Percentiles rank a stretch among this genome's conserved stretches.
Conservation (phyloP, 352 stramenopile species). For the Globisporangium polare region DNA sequence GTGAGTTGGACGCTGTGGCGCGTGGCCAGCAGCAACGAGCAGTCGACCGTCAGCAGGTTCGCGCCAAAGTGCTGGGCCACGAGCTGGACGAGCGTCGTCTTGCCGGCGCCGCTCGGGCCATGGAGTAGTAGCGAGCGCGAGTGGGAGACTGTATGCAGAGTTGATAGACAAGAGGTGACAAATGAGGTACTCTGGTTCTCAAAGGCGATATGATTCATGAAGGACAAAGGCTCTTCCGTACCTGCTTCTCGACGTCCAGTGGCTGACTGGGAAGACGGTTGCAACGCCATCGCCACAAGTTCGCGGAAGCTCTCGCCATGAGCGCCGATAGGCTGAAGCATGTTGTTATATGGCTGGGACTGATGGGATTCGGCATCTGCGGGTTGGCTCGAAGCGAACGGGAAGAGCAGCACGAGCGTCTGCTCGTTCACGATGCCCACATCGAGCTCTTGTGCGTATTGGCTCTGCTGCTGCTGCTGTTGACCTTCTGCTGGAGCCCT, state of each 20-base stretch:
- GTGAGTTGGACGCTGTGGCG: constrained; percentile 37
- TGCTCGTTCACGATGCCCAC: constrained; percentile 50
- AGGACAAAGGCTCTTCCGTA: not conserved
- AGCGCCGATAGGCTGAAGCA: constrained; percentile 28
- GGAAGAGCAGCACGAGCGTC: constrained; percentile 59
- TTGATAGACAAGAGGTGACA: not conserved
- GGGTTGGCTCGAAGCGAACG: constrained; percentile 23
- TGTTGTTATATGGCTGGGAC: not conserved
- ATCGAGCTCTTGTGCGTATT: constrained; percentile 11
- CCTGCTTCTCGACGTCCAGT: constrained; percentile 9
- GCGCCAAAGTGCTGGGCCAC: constrained; percentile 40
- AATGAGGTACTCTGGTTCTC: no score
- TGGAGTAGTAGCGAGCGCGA: constrained; percentile 58
- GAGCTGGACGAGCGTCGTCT: constrained; percentile 63
- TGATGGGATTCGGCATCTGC: not conserved
- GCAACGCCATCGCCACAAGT: constrained; percentile 36
- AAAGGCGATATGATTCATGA: not conserved
- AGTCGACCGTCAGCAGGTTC: constrained; percentile 66
- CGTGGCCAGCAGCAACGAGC: constrained; percentile 45
- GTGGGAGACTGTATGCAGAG: constrained; percentile 11
- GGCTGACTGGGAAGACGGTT: not conserved
- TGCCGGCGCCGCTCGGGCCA: constrained; percentile 61
- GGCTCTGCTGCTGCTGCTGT: no score
- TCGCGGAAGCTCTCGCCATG: constrained; percentile 39
- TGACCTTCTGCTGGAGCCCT: not conserved